These are phyloP conservation scores for Apiotrichum akiyoshidainum DNA, from an alignment of 1,284 basidiomycete species.

Conservation along the genomic window DNA sequence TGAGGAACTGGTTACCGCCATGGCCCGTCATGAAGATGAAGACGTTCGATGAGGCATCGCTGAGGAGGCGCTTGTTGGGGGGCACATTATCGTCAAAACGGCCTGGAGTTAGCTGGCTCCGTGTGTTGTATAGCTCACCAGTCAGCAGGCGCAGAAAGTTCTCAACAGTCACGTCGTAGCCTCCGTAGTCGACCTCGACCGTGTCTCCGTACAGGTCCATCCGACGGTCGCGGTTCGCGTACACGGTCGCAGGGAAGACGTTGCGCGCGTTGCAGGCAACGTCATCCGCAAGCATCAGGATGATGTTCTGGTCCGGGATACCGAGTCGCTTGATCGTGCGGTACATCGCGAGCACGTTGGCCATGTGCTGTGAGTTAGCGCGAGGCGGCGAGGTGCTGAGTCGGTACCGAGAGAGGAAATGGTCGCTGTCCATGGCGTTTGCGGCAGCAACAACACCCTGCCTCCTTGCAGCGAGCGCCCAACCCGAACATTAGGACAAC, in stretches of 20 bases:
- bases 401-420: neutral
- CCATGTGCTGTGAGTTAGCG: slow-evolving; percentile 71
- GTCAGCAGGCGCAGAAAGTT: slow-evolving; percentile 89
- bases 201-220: slow-evolving; percentile 93
- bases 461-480: no score
- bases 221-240: slow-evolving; percentile 70
- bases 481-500: slow-evolving; percentile 35
- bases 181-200: slow-evolving; percentile 96
- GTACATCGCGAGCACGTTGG: slow-evolving; percentile 97
- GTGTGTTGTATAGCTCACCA: slow-evolving; percentile 54
- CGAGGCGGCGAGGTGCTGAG: neutral
- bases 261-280: slow-evolving; percentile 91
- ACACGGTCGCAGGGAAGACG: slow-evolving; percentile 86
- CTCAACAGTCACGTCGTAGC: slow-evolving; percentile 96
- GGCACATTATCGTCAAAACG: slow-evolving; percentile 66
- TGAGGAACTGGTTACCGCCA: slow-evolving; percentile 95
- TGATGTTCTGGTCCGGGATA: slow-evolving; percentile 96
- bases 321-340: slow-evolving; percentile 96
- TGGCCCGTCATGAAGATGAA: slow-evolving; percentile 99
- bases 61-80: slow-evolving; percentile 83
- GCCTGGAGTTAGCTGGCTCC: slow-evolving; percentile 59
- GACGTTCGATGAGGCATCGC: slow-evolving; percentile 88
- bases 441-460: slow-evolving; percentile 5
- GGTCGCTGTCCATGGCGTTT: neutral
- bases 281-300: slow-evolving; percentile 98